Evolutionary conservation across 2,329 filamentous ascomycete genomes (phyloP).

Genomic region (Onygenales sp.): DNA sequence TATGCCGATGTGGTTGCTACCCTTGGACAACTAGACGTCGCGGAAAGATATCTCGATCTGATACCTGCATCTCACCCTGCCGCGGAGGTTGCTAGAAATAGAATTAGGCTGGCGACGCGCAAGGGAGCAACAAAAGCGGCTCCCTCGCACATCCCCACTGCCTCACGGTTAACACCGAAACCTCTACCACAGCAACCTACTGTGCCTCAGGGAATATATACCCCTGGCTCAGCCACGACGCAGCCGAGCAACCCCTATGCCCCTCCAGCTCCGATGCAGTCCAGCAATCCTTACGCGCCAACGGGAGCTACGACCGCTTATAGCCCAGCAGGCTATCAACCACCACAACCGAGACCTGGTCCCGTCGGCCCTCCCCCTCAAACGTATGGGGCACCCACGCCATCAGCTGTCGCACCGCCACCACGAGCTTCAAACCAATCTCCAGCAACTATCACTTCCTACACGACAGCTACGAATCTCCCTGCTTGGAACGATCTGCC

Average conservation of each 20-base stretch:
- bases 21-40: constrained; percentile 76
- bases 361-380: constrained; percentile 16
- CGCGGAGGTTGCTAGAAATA: constrained; percentile 75
- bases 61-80: constrained; percentile 75
- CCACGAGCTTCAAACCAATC: constrained; percentile 61
- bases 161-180: constrained; percentile 35
- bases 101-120: constrained; percentile 74
- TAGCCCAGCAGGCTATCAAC: constrained; percentile 46
- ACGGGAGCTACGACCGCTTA: constrained; percentile 23
- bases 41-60: constrained; percentile 84
- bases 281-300: constrained; percentile 24
- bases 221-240: constrained; percentile 10
- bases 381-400: constrained; percentile 34
- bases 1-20: constrained; percentile 92
- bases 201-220: constrained; percentile 22
- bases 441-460: constrained; percentile 55
- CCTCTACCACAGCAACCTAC: constrained; percentile 28
- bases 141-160: constrained; percentile 29
- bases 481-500: constrained; percentile 94
- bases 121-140: constrained; percentile 41
- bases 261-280: constrained; percentile 11
- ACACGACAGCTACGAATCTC: constrained; percentile 55
- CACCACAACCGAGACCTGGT: constrained; percentile 38
- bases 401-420: constrained; percentile 44
- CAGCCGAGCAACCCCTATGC: constrained; percentile 17